Evolutionary conservation across 1,139 yeast genomes (phyloP), one percentile per base, ranked within the genome.

Genomic region (Debaryomyces fabryi): DNA sequence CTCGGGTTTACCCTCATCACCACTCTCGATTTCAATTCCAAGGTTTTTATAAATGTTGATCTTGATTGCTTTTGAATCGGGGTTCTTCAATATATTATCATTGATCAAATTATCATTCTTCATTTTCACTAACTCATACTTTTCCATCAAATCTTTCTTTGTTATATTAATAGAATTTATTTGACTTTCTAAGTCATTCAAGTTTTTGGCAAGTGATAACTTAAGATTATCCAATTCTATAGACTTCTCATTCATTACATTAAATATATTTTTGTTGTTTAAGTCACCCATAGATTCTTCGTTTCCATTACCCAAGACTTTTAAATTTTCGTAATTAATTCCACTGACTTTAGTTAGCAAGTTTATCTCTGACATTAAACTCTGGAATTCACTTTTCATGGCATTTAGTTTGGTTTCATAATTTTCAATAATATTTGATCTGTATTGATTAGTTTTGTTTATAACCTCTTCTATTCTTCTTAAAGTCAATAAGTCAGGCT

Each of bases 121-220:
- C 13, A 54, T 52, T 23, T 52, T 58, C 16, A 68, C 48, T n/a
- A 61, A 57, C 3, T 63, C 58, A 30, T 62, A 56, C 20, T 68
- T 58, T 16, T 71, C 73, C 20, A 68, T 67, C 45, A 83, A 61
- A 46, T 68, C 72, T 30, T 72, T 64, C 45, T 78, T 63, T 29
- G 73, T 70, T 36, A 81, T 71, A 47, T 73, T 76, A 49, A 76
- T 67, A 6, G 77, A 65, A 51, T 80, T 80, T 35, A 81, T 71
- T 30, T 76, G 67, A 54, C 81, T 73, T 50, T 83, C 86, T 48
- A 83, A 67, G 43, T 81, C 84, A 47, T 82, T 81, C 51, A 84
- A 69, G 33, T 74, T 74, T 56, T 82, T 82, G 3, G 86, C 88
- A 9, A 83, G 65, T 8, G 77, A 57, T 46, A 84, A 78, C 51